phyloP scores from a whole-genome alignment of 2,329 filamentous ascomycete species.

The Lachnellula occidentalis region DNA sequence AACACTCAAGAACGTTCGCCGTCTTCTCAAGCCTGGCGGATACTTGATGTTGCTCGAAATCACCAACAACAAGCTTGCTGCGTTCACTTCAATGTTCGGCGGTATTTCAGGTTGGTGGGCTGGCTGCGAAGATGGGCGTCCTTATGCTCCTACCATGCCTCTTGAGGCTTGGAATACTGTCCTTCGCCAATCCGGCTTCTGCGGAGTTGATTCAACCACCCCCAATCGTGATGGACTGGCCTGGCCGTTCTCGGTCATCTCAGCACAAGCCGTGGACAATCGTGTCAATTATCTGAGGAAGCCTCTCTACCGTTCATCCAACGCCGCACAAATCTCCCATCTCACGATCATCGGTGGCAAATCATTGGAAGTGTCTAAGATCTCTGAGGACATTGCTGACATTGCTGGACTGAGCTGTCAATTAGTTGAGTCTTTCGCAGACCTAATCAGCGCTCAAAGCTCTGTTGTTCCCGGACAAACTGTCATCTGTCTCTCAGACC shows the following conservation, averaged over 20 bases:
- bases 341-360: conserved; percentile 21
- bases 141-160: conserved; percentile 6
- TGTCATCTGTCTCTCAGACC: conserved; percentile 23
- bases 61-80: conserved; percentile 22
- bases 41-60: conserved; percentile 27
- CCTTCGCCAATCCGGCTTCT: conserved; percentile 23
- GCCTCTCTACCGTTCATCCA: conserved; percentile 18
- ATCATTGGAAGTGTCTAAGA: conserved; percentile 8
- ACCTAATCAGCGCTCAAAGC: conserved; percentile 1
- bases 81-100: conserved; percentile 28
- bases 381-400: conserved; percentile 6
- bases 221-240: conserved; percentile 1
- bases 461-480: neutral
- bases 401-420: conserved; percentile 1
- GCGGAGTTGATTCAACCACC: conserved; percentile 22
- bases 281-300: conserved; percentile 25
- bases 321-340: conserved; percentile 1
- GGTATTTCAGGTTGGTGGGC: conserved; percentile 32
- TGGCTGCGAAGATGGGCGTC: conserved; percentile 24
- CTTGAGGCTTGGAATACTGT: conserved; percentile 18
- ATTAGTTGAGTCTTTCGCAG: conserved; percentile 2
- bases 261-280: conserved; percentile 31
- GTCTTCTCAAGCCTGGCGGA: conserved; percentile 29
- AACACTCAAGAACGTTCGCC: conserved; percentile 26
- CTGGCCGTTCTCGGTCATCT: conserved; percentile 23